Base-by-base conservation (phyloP, 768 basidiomycete genomes). In the Leucocoprinus leucothites region DNA sequence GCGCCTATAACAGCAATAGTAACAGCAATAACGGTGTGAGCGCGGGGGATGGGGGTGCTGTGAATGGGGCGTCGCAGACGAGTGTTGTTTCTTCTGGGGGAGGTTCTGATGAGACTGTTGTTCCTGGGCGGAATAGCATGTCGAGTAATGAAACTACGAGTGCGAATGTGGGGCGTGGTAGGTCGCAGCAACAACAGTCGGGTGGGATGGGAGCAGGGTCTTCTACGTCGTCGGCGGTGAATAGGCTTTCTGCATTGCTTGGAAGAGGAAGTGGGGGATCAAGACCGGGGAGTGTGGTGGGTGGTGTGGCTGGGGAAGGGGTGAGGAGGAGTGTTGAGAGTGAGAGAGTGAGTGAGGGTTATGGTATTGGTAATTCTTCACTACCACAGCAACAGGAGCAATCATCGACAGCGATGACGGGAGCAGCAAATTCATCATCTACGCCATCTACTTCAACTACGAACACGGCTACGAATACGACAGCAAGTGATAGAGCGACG, bases 191-290 rank as follows among this genome's bases (percentile, higher is more conserved):
- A 8, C n/a, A n/a, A n/a, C n/a, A n/a, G n/a, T n/a, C n/a, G 31
- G 11, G 31, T 31, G 31, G 31, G n/a, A n/a, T n/a, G n/a, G n/a
- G n/a, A n/a, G n/a, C n/a, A n/a, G n/a, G n/a, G n/a, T n/a, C n/a
- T n/a, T 34, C 31, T 6, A 6, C 31, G 9, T 38, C 38, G 16
- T 44, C 42, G 14, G 22, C 35, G 35, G 62, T 72, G 19, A 65
- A 67, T 35, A 63, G 71, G 50, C 63, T 71, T 21, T 70, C 70
- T 1, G 55, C 68, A 2, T 58, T 82, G 9, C 51, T 53, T 13
- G 52, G 52, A 9, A 8, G 26, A 56, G 65, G 78, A 7, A 62
- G 66, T 56, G 65, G 79, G 7, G 62, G 66, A 3, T 69, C 76
- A 3, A 67, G 79, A 6, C 65, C 69, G 16, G 4, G 4, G 7